A percentile compares a stretch with the other conserved stretches of the same genome.
These are phyloP conservation scores for Chlorella sp. DNA, from an alignment of 139 green algal genomes.

Conservation along the genomic window DNA sequence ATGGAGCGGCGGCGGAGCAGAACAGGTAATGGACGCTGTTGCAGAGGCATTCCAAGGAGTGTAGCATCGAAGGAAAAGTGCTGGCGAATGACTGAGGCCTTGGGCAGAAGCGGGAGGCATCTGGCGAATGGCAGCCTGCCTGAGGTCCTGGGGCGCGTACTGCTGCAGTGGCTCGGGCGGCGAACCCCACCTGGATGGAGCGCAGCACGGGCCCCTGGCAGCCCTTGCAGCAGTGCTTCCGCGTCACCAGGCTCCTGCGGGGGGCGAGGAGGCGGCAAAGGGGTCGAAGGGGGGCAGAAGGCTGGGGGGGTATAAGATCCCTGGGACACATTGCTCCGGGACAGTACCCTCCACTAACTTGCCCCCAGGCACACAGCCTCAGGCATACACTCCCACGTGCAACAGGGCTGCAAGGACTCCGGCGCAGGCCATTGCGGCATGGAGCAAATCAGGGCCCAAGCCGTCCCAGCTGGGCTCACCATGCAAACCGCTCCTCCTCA, in stretches of 20 bases:
- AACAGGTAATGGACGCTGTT: no score
- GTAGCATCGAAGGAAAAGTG: background rate
- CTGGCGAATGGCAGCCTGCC: no score
- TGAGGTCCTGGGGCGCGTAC: no score
- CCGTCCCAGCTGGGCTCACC: background rate
- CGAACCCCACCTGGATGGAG: conserved; percentile 53
- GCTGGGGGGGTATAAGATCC: background rate
- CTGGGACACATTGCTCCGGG: no score
- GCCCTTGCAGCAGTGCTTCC: conserved; percentile 55
- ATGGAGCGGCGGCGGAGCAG: background rate
- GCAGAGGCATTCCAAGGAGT: background rate
- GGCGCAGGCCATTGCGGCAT: no score
- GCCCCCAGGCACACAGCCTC: background rate
- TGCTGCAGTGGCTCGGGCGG: no score
- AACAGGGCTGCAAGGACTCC: no score
- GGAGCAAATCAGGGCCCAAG: no score
- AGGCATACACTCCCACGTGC: no score
- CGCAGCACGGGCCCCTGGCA: conserved; percentile 68
- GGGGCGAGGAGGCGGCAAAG: background rate
- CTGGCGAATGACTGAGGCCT: no score
- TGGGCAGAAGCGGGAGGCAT: no score
- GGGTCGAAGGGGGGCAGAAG: background rate
- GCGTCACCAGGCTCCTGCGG: conserved; percentile 46
- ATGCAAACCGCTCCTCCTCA: background rate
- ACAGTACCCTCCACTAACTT: background rate